Evolutionary conservation across 2,329 filamentous ascomycete genomes (phyloP).

Genomic region (Fusarium mangiferae): DNA sequence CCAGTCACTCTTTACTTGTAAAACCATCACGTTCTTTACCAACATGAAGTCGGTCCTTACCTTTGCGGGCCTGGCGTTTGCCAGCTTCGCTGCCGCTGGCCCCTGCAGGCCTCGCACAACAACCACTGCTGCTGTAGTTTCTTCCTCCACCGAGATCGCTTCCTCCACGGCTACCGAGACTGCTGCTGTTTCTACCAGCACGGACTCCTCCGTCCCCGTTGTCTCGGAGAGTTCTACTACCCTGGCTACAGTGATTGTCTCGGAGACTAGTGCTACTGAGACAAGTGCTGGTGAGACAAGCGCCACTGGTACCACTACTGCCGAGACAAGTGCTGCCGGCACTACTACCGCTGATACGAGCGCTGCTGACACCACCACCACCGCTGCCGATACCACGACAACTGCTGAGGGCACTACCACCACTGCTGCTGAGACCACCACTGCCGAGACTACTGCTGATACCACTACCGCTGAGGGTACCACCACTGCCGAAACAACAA

Average conservation of each 20-base stretch:
- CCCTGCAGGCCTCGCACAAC: neutral
- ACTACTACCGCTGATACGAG: neutral
- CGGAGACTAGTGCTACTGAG: neutral
- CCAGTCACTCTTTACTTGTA: conserved; percentile 2
- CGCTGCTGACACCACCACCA: neutral
- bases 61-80: neutral
- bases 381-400: neutral
- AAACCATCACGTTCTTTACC: neutral
- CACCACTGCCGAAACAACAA: no score
- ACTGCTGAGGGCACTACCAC: neutral
- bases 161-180: neutral
- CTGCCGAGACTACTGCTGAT: fast-evolving
- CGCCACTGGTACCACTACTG: neutral
- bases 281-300: neutral
- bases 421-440: neutral
- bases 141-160: neutral
- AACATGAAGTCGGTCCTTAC: conserved; percentile 4
- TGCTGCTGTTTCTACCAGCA: neutral
- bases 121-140: neutral
- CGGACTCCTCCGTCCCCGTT: neutral
- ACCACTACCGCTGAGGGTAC: neutral
- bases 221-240: neutral
- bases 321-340: neutral
- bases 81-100: neutral
- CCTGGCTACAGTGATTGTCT: neutral